These are phyloP conservation scores for Tubosaeta sp. DNA, from an alignment of 768 basidiomycete species.

Conservation along the genomic window DNA sequence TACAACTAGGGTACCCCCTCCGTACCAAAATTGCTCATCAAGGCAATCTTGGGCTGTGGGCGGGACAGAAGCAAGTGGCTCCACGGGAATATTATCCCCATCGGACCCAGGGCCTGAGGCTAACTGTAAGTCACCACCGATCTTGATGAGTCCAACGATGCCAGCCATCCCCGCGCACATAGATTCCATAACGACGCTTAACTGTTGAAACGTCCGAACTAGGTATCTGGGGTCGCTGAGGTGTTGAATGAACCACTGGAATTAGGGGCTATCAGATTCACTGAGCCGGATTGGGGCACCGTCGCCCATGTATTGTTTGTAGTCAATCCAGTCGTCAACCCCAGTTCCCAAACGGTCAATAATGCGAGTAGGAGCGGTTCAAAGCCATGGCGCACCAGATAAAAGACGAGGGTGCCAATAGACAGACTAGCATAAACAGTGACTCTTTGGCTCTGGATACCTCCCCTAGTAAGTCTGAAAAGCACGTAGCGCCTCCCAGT, in stretches of 20 bases:
- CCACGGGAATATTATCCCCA: conserved; percentile 10
- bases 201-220: not conserved
- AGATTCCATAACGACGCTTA: conserved; percentile 1
- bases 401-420: conserved; percentile 8
- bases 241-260: conserved; percentile 7
- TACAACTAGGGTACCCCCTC: not conserved
- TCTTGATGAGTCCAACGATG: not conserved
- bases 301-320: conserved; percentile 7
- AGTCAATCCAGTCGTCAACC: conserved; percentile 9
- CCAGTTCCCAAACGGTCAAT: conserved; percentile 9
- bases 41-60: conserved; percentile 9
- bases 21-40: conserved; percentile 1
- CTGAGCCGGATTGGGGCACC: too few species aligned
- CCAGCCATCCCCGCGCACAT: not conserved
- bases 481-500: too few species aligned
- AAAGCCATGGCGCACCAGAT: conserved; percentile 1
- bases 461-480: conserved; percentile 10
- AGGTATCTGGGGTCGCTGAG: not conserved
- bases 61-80: conserved; percentile 10
- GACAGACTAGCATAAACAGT: conserved; percentile 8
- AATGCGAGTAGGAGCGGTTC: conserved; percentile 12
- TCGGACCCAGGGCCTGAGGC: not conserved
- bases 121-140: not conserved
- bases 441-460: conserved; percentile 12
- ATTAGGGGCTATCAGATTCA: too few species aligned